A percentile compares a stretch with the other conserved stretches of the same genome.
phyloP scores from a whole-genome alignment of 371 early-diverging fungal genomes.

The Mortierella sp. region DNA sequence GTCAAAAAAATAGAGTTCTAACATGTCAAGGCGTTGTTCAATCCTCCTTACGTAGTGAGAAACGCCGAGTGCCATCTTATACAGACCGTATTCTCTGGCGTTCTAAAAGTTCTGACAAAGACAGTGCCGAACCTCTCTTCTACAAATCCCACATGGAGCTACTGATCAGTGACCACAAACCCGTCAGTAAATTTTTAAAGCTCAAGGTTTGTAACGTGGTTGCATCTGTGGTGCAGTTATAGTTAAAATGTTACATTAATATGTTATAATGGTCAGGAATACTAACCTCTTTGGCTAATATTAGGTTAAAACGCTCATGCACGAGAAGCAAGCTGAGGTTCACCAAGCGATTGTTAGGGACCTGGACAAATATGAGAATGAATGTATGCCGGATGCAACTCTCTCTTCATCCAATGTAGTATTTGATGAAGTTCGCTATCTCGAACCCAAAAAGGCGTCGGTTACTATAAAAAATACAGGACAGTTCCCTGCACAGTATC shows the following conservation, averaged over 20 bases:
- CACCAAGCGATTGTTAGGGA: constrained; percentile 74
- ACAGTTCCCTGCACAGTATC: constrained; percentile 75
- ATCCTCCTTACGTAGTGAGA: constrained; percentile 67
- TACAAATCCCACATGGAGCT: constrained; percentile 77
- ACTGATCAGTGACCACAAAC: constrained; percentile 92
- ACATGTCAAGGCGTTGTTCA: neutral
- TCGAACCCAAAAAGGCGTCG: constrained; percentile 65
- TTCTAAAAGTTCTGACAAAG: constrained; percentile 38
- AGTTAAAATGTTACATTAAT: too few relatives aligned
- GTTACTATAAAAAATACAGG: constrained; percentile 85
- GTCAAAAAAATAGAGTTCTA: too few relatives aligned
- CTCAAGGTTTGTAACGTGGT: constrained; percentile 55
- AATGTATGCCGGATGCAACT: constrained; percentile 78
- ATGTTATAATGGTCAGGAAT: too few relatives aligned
- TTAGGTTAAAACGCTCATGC: constrained; percentile 64
- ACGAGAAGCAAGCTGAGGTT: constrained; percentile 65
- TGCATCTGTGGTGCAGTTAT: neutral
- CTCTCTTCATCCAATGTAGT: constrained; percentile 72
- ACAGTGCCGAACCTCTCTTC: constrained; percentile 59
- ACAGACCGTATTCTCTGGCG: constrained; percentile 95
- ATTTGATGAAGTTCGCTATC: constrained; percentile 85
- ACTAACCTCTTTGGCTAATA: neutral
- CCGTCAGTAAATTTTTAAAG: constrained; percentile 82
- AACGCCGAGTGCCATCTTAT: constrained; percentile 91
- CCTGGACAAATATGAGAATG: constrained; percentile 85